phyloP scores from a whole-genome alignment of 2,329 filamentous ascomycete species.

The Talaromyces sp. region DNA sequence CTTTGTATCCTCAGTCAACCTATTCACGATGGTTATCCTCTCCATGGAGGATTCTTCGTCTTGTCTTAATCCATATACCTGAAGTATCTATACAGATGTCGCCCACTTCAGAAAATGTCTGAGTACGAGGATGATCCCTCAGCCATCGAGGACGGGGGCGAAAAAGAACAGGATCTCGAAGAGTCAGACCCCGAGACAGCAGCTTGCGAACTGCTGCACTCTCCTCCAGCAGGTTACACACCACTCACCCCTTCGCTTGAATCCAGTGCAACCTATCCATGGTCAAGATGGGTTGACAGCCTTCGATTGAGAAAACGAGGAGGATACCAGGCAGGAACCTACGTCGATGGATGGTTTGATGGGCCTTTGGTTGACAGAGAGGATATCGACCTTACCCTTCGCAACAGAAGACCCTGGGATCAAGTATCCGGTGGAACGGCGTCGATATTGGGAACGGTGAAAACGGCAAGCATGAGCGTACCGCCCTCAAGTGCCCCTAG shows the following conservation, averaged over 20 bases:
- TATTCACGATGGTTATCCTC: background rate
- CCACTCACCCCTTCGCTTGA: background rate
- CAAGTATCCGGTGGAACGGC: slow-evolving; percentile 70
- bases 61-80: background rate
- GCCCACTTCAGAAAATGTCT: slow-evolving; percentile 7
- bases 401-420: slow-evolving; percentile 44
- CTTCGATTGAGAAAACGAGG: slow-evolving; percentile 28
- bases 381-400: slow-evolving; percentile 19
- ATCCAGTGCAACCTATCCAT: slow-evolving; percentile 21
- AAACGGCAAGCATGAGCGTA: slow-evolving; percentile 74
- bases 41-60: background rate
- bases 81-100: slow-evolving; percentile 12
- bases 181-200: background rate
- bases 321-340: slow-evolving; percentile 19
- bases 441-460: slow-evolving; percentile 72
- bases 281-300: slow-evolving; percentile 37
- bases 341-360: slow-evolving; percentile 36
- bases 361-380: slow-evolving; percentile 17
- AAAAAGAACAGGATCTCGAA: background rate
- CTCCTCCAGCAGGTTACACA: background rate
- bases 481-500: slow-evolving; percentile 64
- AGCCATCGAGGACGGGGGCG: slow-evolving; percentile 1
- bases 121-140: background rate
- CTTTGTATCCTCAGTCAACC: too few relatives aligned
- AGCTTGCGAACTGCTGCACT: background rate